These are phyloP conservation scores for Gossypium davidsonii DNA, from an alignment of 441 rosid genomes.

Conservation along the genomic window DNA sequence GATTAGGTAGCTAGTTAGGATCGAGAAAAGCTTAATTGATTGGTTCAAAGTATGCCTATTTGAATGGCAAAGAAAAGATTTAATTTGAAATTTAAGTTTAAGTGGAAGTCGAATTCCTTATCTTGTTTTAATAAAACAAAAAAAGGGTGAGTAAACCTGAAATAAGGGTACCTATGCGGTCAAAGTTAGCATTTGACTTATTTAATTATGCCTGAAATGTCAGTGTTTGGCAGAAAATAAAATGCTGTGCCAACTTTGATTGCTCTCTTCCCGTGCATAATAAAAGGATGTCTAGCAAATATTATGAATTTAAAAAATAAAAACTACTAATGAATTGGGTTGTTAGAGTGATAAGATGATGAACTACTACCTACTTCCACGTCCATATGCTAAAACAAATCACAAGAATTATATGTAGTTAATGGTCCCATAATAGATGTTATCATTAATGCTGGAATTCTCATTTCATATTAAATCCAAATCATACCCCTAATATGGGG, in stretches of 20 bases:
- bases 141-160: background rate
- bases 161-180: background rate
- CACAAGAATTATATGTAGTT: constrained; percentile 4
- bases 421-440: constrained; percentile 19
- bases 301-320: background rate
- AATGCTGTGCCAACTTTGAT: background rate
- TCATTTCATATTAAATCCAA: constrained; percentile 15
- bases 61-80: background rate
- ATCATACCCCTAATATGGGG: constrained; percentile 9
- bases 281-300: background rate
- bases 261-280: background rate
- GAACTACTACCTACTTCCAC: constrained; percentile 6
- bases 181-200: constrained; percentile 2
- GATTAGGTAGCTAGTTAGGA: background rate
- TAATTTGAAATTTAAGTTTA: background rate
- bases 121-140: background rate
- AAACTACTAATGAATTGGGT: background rate
- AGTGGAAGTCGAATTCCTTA: background rate
- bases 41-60: background rate
- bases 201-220: background rate
- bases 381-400: constrained; percentile 6
- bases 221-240: background rate
- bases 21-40: background rate
- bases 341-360: background rate
- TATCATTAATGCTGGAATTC: constrained; percentile 13